These are phyloP conservation scores for Geranomyces michiganensis DNA, from an alignment of 192 early-diverging fungal species.

Conservation along the genomic window DNA sequence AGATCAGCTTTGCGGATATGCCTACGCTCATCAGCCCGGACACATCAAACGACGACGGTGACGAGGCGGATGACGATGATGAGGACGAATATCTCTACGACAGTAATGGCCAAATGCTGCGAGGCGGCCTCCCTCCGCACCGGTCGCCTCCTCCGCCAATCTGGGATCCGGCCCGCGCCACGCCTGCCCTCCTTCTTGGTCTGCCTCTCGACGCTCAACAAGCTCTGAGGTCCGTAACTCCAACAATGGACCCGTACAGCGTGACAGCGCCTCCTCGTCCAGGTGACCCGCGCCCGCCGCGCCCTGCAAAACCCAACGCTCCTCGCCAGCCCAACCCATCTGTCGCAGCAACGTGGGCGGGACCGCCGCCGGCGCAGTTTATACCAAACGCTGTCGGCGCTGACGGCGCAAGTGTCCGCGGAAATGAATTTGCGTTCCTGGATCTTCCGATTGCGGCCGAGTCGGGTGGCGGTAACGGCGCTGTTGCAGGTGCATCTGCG, in stretches of 20 bases:
- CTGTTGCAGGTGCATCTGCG: background rate
- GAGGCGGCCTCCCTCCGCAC: too few species aligned
- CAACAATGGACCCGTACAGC: background rate
- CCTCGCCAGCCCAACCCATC: background rate
- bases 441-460: background rate
- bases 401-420: background rate
- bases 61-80: background rate
- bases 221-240: background rate
- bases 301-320: background rate
- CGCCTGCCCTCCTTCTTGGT: background rate
- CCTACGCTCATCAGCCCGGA: constrained; percentile 19
- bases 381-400: background rate
- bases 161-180: background rate
- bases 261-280: background rate
- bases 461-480: background rate
- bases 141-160: too few species aligned
- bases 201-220: background rate
- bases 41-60: constrained; percentile 2
- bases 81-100: background rate
- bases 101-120: too few species aligned
- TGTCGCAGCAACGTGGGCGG: background rate
- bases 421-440: constrained; percentile 13
- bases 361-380: background rate
- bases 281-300: background rate
- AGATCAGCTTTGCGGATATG: constrained; percentile 22